Evolutionary conservation across 148 eudicot genomes (phyloP).

Genomic region (Heliamphora exappendiculata): DNA sequence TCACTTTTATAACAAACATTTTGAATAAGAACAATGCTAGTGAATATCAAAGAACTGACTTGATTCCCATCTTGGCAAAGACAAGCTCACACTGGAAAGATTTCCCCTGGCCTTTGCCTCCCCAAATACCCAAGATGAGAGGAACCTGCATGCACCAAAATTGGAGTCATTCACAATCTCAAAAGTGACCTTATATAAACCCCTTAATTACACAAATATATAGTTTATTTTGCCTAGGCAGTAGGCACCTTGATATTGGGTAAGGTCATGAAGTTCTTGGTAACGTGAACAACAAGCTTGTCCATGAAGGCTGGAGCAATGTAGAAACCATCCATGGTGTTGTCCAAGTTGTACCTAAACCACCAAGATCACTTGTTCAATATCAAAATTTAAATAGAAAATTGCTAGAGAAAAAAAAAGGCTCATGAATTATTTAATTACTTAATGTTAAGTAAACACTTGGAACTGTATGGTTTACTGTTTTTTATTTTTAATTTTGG

Average conservation of each 20-base stretch:
- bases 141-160: slow-evolving; percentile 52
- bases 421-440: too few relatives aligned
- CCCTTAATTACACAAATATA: too few relatives aligned
- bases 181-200: background rate
- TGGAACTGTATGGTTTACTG: too few relatives aligned
- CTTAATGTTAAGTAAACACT: too few relatives aligned
- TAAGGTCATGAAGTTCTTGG: slow-evolving; percentile 84
- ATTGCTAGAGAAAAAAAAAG: background rate
- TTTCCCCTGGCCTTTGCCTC: slow-evolving; percentile 98
- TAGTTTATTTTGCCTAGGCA: background rate
- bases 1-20: background rate
- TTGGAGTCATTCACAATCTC: background rate
- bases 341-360: slow-evolving; percentile 63
- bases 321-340: slow-evolving; percentile 63
- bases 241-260: slow-evolving; percentile 77
- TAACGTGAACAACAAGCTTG: slow-evolving; percentile 83
- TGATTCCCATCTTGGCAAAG: slow-evolving; percentile 95
- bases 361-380: background rate
- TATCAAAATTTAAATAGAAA: background rate
- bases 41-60: slow-evolving; percentile 34
- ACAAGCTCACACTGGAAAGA: slow-evolving; percentile 96
- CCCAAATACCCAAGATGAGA: slow-evolving; percentile 93
- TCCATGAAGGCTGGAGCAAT: slow-evolving; percentile 98
- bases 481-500: too few relatives aligned
- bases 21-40: background rate